Base-by-base conservation (phyloP, 2,329 filamentous ascomycete species). In the Plenodomus biglobosus region DNA sequence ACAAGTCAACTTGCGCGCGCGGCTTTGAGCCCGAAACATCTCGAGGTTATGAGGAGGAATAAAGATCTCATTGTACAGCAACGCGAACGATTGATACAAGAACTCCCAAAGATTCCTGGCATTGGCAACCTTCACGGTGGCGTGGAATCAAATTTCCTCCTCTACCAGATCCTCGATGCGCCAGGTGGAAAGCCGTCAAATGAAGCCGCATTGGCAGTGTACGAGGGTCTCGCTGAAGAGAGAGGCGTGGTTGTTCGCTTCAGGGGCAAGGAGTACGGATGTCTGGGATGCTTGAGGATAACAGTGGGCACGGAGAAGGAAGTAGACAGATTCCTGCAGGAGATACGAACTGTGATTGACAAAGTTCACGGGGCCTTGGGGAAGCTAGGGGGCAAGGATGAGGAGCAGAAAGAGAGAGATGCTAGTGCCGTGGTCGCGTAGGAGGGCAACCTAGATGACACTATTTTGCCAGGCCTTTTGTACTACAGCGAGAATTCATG, bases 161-260 rank as follows among this genome's bases (percentile, higher is more conserved):
- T 99, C 8, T 92, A 90, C 48, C 90, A 97, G 77, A 88, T 99
- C 66, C 76, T 96, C 24, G 83, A 95, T 66, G 74, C 75, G 17
- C 74, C 81, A 1, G 75, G 75, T 3, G 90, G 89, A 0, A 77
- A 85, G 66, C 88, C 94, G 1, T 88, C 90, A 66, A 99, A 96
- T 61, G 77, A 78, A 40, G 82, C 83, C 1, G 94, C 94, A 15
- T 71, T 92, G 63, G 84, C 83, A 10, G 87, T 92, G 7, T 99
- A 99, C 71, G 85, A 95, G 74, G 79, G 78, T 22, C 78, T 99
- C 62, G 94, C 94, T 0, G 90, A 95, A 78, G 82, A 84, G 35
- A 86, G 85, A 68, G 91, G 92, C 1, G 92, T 99, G 0, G 92
- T 99, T 6, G 92, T 97, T 3, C 80, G 94, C 44, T 99, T 97